Evolutionary conservation across 2,329 filamentous ascomycete genomes (phyloP).

Genomic region (Trichoderma citrinoviride): DNA sequence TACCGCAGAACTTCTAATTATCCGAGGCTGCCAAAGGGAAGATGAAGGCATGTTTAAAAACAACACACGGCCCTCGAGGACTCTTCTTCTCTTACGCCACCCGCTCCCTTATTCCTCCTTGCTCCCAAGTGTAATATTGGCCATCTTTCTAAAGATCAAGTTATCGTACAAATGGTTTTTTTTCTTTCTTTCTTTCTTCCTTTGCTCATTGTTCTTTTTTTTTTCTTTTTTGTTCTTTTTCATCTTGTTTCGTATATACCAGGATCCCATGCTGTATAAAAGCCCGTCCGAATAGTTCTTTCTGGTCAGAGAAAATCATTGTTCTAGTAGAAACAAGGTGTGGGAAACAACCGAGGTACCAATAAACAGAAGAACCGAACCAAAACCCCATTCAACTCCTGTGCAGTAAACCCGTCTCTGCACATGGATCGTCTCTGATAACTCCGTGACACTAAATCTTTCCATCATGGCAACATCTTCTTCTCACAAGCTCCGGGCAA

Average conservation of each 20-base stretch:
- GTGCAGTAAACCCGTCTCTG: slow-evolving; percentile 5
- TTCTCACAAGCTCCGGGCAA: slow-evolving; percentile 35
- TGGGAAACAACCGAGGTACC: not conserved
- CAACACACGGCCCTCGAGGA: not conserved
- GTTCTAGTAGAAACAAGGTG: slow-evolving; percentile 1
- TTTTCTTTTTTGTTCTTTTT: not conserved
- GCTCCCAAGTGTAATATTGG: slow-evolving; percentile 19
- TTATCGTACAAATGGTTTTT: slow-evolving; percentile 28
- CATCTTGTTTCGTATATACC: slow-evolving; percentile 21
- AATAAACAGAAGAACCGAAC: slow-evolving; percentile 14
- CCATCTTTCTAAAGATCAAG: slow-evolving; percentile 25
- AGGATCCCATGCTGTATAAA: slow-evolving; percentile 20
- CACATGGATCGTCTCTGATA: not conserved
- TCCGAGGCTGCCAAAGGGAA: not conserved
- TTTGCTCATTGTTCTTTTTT: not conserved
- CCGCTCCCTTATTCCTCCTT: not conserved
- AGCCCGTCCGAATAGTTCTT: slow-evolving; percentile 8
- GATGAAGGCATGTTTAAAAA: not conserved
- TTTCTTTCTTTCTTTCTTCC: not conserved
- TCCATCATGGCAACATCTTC: not conserved
- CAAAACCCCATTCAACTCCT: slow-evolving; percentile 26
- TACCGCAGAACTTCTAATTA: slow-evolving; percentile 8
- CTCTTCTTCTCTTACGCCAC: too few species aligned
- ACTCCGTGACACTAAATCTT: not conserved
- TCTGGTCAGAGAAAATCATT: not conserved